Evolutionary conservation across 1,284 basidiomycete genomes (phyloP).

Genomic region (Chalciporus piperatoides): DNA sequence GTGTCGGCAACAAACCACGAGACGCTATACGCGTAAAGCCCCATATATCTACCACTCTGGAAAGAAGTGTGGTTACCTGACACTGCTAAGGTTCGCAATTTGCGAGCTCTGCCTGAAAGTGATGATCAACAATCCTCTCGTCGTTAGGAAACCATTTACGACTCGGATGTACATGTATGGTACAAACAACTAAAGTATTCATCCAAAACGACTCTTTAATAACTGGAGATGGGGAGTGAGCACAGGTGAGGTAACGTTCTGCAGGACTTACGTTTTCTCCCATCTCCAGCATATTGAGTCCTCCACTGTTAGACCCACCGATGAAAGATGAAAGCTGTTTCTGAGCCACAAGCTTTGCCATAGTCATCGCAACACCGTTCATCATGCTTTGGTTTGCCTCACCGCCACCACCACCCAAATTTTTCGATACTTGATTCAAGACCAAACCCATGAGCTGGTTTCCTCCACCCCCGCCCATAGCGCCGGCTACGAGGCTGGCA

Average conservation of each 20-base stretch:
- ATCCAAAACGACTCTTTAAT: constrained; percentile 39
- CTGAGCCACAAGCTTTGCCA: constrained; percentile 76
- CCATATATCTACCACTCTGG: too few species aligned
- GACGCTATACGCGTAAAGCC: too few species aligned
- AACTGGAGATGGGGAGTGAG: constrained; percentile 4
- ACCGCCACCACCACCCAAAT: constrained; percentile 65
- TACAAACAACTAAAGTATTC: too few species aligned
- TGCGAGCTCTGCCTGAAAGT: too few species aligned
- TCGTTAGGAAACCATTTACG: too few species aligned
- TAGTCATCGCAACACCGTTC: constrained; percentile 77
- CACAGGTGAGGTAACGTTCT: too few species aligned
- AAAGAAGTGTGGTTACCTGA: too few species aligned
- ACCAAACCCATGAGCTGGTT: constrained; percentile 73
- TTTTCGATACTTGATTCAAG: constrained; percentile 73
- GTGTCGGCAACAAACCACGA: too few species aligned
- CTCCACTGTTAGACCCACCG: constrained; percentile 65
- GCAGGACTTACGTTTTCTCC: constrained; percentile 24
- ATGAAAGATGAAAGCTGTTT: constrained; percentile 52
- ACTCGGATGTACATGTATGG: too few species aligned
- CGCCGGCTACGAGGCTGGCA: constrained; percentile 31
- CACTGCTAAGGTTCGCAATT: too few species aligned
- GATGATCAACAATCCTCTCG: too few species aligned
- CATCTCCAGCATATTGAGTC: constrained; percentile 55
- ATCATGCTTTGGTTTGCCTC: constrained; percentile 80
- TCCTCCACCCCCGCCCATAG: constrained; percentile 43